Evolutionary conservation across 2,329 filamentous ascomycete genomes (phyloP).

Genomic region (Chrysoporthe deuterocubensis): DNA sequence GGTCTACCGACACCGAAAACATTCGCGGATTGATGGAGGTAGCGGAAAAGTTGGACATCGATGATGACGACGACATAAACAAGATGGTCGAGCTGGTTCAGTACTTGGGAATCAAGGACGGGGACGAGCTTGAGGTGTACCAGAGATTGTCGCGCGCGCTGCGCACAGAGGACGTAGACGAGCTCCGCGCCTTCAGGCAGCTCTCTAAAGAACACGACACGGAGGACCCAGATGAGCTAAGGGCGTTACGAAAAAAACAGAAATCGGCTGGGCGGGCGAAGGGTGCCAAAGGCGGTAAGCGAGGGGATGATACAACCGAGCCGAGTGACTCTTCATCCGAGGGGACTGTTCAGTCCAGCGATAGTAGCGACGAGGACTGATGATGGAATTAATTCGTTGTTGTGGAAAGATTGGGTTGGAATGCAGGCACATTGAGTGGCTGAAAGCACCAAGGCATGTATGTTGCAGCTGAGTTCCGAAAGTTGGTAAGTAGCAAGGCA

Average conservation of each 20-base stretch:
- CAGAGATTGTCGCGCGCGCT: neutral
- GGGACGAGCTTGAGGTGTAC: neutral
- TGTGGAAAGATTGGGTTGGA: too few relatives aligned
- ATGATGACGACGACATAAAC: neutral
- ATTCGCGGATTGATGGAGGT: neutral
- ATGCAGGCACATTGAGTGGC: too few relatives aligned
- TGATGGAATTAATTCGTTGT: too few relatives aligned
- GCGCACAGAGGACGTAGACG: neutral
- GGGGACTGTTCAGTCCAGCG: too few relatives aligned
- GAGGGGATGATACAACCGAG: neutral
- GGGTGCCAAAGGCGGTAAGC: neutral
- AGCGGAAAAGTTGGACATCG: neutral
- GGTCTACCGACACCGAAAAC: neutral
- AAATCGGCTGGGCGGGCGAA: neutral
- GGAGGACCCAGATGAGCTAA: neutral
- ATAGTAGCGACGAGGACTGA: too few relatives aligned
- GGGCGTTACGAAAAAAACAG: neutral
- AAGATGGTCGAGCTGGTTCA: neutral
- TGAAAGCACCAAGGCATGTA: too few relatives aligned
- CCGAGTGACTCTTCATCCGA: too few relatives aligned
- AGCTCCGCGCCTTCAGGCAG: neutral
- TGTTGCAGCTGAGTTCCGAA: too few relatives aligned
- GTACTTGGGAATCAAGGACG: neutral
- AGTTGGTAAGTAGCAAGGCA: too few relatives aligned
- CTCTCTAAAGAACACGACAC: neutral